These are phyloP conservation scores for Sporothrix schenckii DNA, from an alignment of 2,329 filamentous ascomycete species.

Conservation along the genomic window DNA sequence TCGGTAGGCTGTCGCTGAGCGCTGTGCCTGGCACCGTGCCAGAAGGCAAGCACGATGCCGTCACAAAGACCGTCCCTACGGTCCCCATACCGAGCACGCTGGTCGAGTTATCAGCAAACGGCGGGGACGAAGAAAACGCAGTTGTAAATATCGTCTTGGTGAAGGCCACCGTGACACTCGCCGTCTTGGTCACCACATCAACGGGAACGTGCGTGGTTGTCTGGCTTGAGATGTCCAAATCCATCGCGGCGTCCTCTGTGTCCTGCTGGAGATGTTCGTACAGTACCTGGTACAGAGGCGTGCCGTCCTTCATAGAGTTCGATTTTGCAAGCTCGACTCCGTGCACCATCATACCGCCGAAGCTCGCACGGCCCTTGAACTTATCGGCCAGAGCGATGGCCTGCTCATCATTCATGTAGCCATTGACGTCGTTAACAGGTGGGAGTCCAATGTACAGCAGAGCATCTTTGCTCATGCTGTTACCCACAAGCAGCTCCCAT, in stretches of 20 bases:
- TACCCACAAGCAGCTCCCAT: conserved; percentile 13
- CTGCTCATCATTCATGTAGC: not conserved
- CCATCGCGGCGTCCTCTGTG: not conserved
- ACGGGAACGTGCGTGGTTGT: not conserved
- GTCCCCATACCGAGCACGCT: not conserved
- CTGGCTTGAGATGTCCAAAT: not conserved
- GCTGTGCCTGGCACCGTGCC: not conserved
- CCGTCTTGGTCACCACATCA: conserved; percentile 1
- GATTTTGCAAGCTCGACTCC: conserved; percentile 18
- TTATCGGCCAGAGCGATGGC: conserved; percentile 19
- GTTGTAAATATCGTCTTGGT: conserved; percentile 1
- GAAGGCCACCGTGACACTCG: not conserved
- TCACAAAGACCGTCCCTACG: not conserved
- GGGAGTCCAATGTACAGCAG: conserved; percentile 28
- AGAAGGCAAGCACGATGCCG: not conserved
- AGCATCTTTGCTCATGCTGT: conserved; percentile 14
- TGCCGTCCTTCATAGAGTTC: not conserved
- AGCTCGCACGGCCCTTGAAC: conserved; percentile 6
- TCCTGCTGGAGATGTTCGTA: conserved; percentile 13
- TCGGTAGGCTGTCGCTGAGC: not conserved
- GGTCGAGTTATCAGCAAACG: not conserved
- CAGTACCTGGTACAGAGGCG: conserved; percentile 14
- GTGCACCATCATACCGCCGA: conserved; percentile 26
- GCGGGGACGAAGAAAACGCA: not conserved
- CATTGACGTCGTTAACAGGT: not conserved